A percentile compares a stretch with the other conserved stretches of the same genome.
phyloP scores from a whole-genome alignment of 129 eudicot genomes.

The Ambrosia trifida region DNA sequence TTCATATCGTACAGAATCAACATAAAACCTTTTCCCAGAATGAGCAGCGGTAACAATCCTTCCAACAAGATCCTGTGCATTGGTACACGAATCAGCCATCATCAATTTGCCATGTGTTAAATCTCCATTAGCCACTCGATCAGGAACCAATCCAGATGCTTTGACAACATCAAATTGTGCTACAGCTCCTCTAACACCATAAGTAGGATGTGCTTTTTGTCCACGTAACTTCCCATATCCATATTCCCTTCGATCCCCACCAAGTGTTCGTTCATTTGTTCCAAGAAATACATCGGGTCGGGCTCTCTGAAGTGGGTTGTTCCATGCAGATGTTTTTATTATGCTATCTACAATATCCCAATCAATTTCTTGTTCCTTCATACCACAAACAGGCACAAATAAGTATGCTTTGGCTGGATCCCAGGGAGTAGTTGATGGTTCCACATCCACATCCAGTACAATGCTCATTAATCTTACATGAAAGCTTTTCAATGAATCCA shows the following conservation, averaged over 20 bases:
- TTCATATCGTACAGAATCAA: slow-evolving; percentile 84
- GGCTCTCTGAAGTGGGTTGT: slow-evolving; percentile 93
- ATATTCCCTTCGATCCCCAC: slow-evolving; percentile 95
- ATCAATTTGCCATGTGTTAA: slow-evolving; percentile 51
- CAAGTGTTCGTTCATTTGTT: slow-evolving; percentile 87
- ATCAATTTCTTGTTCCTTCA: slow-evolving; percentile 53
- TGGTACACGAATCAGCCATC: slow-evolving; percentile 81
- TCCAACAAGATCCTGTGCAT: slow-evolving; percentile 75
- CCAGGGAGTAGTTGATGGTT: slow-evolving; percentile 98
- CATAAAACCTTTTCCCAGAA: slow-evolving; percentile 96
- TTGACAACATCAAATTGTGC: slow-evolving; percentile 93
- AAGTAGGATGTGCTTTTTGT: slow-evolving; percentile 86
- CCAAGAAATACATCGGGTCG: slow-evolving; percentile 98
- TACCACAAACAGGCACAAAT: slow-evolving; percentile 63
- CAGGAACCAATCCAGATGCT: slow-evolving; percentile 91
- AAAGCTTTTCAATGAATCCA: slow-evolving; percentile 79
- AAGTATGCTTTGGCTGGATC: slow-evolving; percentile 92
- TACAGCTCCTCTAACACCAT: slow-evolving; percentile 97
- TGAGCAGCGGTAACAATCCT: slow-evolving; percentile 98
- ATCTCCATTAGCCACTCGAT: slow-evolving; percentile 43
- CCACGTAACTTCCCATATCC: slow-evolving; percentile 95
- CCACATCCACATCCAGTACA: slow-evolving; percentile 98
- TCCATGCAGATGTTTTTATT: slow-evolving; percentile 74
- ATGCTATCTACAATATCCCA: slow-evolving; percentile 65
- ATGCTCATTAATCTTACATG: slow-evolving; percentile 98